phyloP scores from a whole-genome alignment of 179 eudicot species.

The Nepenthes alata region DNA sequence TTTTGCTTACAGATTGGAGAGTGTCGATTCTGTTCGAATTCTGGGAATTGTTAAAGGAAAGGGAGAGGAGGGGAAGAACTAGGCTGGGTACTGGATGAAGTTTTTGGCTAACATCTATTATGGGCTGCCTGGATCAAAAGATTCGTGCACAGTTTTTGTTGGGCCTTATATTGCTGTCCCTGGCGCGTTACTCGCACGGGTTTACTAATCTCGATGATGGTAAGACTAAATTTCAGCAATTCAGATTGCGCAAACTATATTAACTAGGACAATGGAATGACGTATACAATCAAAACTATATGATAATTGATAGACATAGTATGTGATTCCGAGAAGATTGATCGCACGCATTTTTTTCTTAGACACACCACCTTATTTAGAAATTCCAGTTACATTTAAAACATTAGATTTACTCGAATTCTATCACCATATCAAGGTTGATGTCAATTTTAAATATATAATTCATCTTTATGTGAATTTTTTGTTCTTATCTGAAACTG shows the following conservation, averaged over 20 bases:
- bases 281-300: not conserved
- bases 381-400: no score
- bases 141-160: conserved; percentile 9
- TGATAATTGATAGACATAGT: no score
- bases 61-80: not conserved
- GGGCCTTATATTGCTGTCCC: conserved; percentile 12
- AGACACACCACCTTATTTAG: no score
- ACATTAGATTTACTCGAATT: not conserved
- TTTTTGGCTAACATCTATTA: conserved; percentile 19
- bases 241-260: not conserved
- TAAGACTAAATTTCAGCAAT: conserved; percentile 4
- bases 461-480: not conserved
- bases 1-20: conserved; percentile 13
- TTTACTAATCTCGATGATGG: conserved; percentile 27
- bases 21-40: conserved; percentile 1
- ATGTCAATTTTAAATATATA: not conserved
- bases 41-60: conserved; percentile 4
- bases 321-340: no score
- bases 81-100: conserved; percentile 23
- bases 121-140: conserved; percentile 8
- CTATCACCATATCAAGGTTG: not conserved
- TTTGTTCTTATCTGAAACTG: not conserved
- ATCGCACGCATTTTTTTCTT: no score
- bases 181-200: conserved; percentile 18
- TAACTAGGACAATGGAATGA: not conserved